Base-by-base conservation (phyloP, 352 stramenopile species). In the Phytophthora hibernalis region DNA sequence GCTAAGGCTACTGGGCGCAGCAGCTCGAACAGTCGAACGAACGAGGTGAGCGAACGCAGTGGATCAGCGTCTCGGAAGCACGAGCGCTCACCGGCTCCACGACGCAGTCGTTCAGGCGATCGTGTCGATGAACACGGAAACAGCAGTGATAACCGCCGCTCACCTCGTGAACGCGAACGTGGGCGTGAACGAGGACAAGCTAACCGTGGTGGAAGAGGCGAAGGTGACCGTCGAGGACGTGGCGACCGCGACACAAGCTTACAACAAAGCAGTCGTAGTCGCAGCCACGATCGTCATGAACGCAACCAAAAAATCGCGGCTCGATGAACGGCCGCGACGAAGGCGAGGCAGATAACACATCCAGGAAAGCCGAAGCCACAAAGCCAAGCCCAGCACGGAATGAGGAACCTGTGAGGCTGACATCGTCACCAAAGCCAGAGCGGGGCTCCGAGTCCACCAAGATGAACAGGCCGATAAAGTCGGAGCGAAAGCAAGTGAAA, bases 81-180 rank as follows among this genome's bases (percentile, higher is more conserved):
- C 33, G 75, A 80, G 24, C 68, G 64, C 47, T 56, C 72, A 24
- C 55, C 77, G 28, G 58, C 58, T 22, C 55, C 60, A 15, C 71
- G 53, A 35, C 74, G 68, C n/a, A 85, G 77, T 66, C 68, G 74
- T 26, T 85, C 77, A 28, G 59, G 71, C 15, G 77, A 85, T 15
- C 74, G 71, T 52, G 33, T 16, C 4, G 53, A 79, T 45, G 66
- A 73, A 3, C 67, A 40, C 59, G 62, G 68, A 4, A 76, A 49
- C 28, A 70, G 31, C 13, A 72, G 45, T 11, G 71, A 75, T 24
- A 68, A 54, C 11, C 61, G 53, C 42, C 73, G 68, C 7, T 49
- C 73, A 35, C 77, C 72, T 53, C 74, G 66, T n/a, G 70, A 78
- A 18, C 70, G 65, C 33, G 73, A 79, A 24, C 71, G 72, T 38